Percentiles rank a stretch among this genome's conserved stretches.
Evolutionary conservation across 495 filamentous ascomycete genomes (phyloP).

Genomic region (Baudoinia panamericana): DNA sequence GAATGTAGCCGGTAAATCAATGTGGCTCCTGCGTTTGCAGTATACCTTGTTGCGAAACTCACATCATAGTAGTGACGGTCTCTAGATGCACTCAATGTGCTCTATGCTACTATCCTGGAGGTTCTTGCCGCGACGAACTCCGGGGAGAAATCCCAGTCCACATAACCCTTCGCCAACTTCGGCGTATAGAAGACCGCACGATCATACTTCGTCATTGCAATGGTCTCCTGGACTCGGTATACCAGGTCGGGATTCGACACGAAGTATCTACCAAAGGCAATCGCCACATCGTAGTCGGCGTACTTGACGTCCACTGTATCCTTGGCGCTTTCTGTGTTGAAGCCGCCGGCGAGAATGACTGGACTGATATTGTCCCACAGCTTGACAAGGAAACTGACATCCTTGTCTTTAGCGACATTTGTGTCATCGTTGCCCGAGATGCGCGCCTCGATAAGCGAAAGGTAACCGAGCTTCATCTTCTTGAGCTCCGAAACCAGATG

Average conservation of each 20-base stretch:
- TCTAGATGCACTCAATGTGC: too few relatives aligned
- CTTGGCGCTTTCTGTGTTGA: conserved; percentile 33
- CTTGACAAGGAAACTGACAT: conserved; percentile 40
- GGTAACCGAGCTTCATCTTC: conserved; percentile 43
- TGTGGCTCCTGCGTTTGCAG: too few relatives aligned
- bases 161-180: conserved; percentile 5
- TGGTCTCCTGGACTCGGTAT: conserved; percentile 37
- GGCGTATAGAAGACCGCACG: conserved; percentile 7
- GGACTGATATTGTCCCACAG: conserved; percentile 36
- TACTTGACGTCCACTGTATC: conserved; percentile 41
- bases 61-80: too few relatives aligned
- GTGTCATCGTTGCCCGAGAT: conserved; percentile 34
- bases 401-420: conserved; percentile 27
- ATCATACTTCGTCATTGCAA: conserved; percentile 2
- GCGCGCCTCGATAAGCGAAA: conserved; percentile 48
- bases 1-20: too few relatives aligned
- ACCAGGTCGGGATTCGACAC: conserved; percentile 59
- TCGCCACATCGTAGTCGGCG: conserved; percentile 34
- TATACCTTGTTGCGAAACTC: too few relatives aligned
- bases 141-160: neutral
- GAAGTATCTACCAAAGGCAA: conserved; percentile 50
- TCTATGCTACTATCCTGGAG: too few relatives aligned
- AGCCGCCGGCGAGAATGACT: conserved; percentile 50
- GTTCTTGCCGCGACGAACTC: neutral
- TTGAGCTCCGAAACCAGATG: conserved; percentile 40